Conservation (phyloP, 2,329 filamentous ascomycete species). For the Epichloe typhina region DNA sequence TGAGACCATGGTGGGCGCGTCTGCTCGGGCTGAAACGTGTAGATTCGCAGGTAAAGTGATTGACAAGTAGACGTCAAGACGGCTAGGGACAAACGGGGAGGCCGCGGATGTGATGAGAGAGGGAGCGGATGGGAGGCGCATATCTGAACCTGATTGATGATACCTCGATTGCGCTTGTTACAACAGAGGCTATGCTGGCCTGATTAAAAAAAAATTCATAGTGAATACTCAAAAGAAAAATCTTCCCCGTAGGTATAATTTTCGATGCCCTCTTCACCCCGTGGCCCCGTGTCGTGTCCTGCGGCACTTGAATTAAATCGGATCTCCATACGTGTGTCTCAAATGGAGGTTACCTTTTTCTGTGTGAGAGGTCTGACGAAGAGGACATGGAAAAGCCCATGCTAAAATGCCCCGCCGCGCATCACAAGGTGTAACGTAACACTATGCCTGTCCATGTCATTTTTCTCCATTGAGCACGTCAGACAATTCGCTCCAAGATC, state of each 20-base stretch:
- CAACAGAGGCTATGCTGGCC: constrained; percentile 5
- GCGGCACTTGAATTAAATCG: not conserved
- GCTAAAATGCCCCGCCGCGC: not conserved
- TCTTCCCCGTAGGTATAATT: not conserved
- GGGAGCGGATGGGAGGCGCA: constrained; percentile 8
- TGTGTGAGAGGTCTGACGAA: not conserved
- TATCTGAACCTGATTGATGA: constrained; percentile 15
- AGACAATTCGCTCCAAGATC: no score
- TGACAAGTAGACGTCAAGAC: not conserved
- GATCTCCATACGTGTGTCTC: not conserved
- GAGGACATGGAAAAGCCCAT: not conserved
- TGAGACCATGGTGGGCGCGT: not conserved
- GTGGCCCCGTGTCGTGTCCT: not conserved
- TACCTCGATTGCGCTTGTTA: constrained; percentile 16
- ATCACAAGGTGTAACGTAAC: not conserved
- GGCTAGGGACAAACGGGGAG: not conserved
- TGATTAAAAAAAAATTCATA: constrained; percentile 10
- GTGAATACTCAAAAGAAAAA: constrained; percentile 2
- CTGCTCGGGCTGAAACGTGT: not conserved
- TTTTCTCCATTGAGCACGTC: not conserved
- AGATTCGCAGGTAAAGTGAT: constrained; percentile 1
- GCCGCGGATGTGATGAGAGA: not conserved
- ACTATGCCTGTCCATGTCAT: not conserved
- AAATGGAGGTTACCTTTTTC: not conserved
- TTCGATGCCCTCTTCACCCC: not conserved